phyloP scores from a whole-genome alignment of 768 basidiomycete genomes.

The Lentinula raphanica region DNA sequence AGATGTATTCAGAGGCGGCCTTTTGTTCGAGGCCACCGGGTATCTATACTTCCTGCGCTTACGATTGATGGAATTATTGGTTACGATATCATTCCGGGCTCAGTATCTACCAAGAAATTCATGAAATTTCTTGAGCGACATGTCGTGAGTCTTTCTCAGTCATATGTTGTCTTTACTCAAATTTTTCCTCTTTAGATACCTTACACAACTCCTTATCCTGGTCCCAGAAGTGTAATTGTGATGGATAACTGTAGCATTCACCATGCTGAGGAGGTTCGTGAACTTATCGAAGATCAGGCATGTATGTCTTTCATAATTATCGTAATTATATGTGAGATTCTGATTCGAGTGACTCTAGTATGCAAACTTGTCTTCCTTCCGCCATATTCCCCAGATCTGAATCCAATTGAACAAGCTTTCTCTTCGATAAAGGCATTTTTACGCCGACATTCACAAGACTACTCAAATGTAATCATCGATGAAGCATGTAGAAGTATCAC shows the following conservation, averaged over 20 bases:
- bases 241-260: conserved; percentile 38
- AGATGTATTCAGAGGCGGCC: conserved; percentile 19
- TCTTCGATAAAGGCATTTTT: conserved; percentile 27
- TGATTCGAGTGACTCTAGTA: neutral
- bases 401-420: conserved; percentile 32
- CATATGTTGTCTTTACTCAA: neutral
- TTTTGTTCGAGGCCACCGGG: conserved; percentile 24
- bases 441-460: conserved; percentile 6
- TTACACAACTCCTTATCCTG: conserved; percentile 30
- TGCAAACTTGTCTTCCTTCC: conserved; percentile 20
- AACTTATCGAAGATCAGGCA: conserved; percentile 24
- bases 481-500: neutral
- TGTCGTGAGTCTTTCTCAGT: conserved; percentile 15
- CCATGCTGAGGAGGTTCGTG: conserved; percentile 30
- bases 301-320: conserved; percentile 12
- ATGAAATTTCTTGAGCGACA: conserved; percentile 21
- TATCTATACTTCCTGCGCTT: conserved; percentile 23
- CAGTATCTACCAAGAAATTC: conserved; percentile 26
- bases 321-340: too few species aligned
- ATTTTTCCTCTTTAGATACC: neutral
- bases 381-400: conserved; percentile 27
- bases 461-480: neutral
- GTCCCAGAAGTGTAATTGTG: conserved; percentile 28
- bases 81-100: conserved; percentile 26
- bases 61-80: conserved; percentile 21